These are phyloP conservation scores for Pseudoneurospora amorphoporcata DNA, from an alignment of 495 filamentous ascomycete species.

Conservation along the genomic window DNA sequence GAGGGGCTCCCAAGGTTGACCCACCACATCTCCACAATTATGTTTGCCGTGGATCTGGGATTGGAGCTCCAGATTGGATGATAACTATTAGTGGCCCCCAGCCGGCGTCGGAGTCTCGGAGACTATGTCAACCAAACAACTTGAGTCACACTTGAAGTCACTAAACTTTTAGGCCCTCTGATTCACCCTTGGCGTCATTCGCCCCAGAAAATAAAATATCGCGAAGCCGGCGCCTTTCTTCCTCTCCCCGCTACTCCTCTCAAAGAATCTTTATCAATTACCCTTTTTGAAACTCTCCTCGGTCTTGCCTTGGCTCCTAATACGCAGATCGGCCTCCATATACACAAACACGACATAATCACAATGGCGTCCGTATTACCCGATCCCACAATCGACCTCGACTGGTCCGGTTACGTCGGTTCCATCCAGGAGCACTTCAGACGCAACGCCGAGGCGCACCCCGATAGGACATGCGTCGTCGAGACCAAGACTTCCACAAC, in stretches of 20 bases:
- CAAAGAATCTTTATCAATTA: neutral
- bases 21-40: neutral
- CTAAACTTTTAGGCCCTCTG: neutral
- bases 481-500: conserved; percentile 61
- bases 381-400: conserved; percentile 64
- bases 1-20: neutral
- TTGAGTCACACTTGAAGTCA: neutral
- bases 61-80: neutral
- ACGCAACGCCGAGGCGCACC: conserved; percentile 61
- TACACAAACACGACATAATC: neutral
- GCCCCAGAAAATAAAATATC: neutral
- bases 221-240: neutral
- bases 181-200: neutral
- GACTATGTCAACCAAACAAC: neutral
- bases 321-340: neutral
- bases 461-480: conserved; percentile 69
- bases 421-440: conserved; percentile 30
- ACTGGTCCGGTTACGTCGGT: conserved; percentile 75
- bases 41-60: neutral
- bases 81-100: neutral
- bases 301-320: neutral
- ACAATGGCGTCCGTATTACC: conserved; percentile 34
- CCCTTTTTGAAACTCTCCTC: neutral
- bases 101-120: neutral
- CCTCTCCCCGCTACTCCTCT: neutral